These are phyloP conservation scores for Ceratocystis eucalypticola DNA, from an alignment of 2,329 filamentous ascomycete genomes.

Conservation along the genomic window DNA sequence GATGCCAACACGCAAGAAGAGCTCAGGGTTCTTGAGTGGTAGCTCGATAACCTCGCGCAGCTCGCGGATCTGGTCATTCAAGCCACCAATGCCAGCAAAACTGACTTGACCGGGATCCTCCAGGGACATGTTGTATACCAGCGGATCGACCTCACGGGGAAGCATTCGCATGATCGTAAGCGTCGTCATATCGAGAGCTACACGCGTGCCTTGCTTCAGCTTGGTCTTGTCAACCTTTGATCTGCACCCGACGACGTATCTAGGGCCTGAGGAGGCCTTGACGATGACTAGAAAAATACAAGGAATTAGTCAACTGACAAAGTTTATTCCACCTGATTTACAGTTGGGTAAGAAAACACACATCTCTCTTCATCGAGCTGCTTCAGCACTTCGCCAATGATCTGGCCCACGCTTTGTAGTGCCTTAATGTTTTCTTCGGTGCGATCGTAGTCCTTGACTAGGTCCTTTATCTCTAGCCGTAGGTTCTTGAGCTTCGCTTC, in stretches of 20 bases:
- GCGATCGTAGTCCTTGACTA: constrained; percentile 89
- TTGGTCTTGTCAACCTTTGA: constrained; percentile 97
- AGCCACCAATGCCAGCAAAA: constrained; percentile 90
- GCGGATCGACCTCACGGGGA: constrained; percentile 89
- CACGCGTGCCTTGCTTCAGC: constrained; percentile 94
- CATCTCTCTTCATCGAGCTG: constrained; percentile 98
- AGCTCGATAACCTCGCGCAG: constrained; percentile 94
- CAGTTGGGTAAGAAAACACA: constrained; percentile 29
- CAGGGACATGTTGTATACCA: constrained; percentile 99
- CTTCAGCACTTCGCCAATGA: constrained; percentile 97
- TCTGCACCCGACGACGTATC: constrained; percentile 95
- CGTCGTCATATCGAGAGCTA: constrained; percentile 97
- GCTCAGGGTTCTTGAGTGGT: constrained; percentile 94
- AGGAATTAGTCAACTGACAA: constrained; percentile 20
- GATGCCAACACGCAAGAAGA: constrained; percentile 93
- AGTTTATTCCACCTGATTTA: neutral
- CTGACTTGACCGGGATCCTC: constrained; percentile 96
- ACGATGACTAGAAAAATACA: constrained; percentile 60
- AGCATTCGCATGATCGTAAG: constrained; percentile 99
- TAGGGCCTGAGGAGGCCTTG: constrained; percentile 90
- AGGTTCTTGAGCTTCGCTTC: constrained; percentile 93
- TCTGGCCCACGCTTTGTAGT: constrained; percentile 95
- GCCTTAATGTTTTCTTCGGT: constrained; percentile 99
- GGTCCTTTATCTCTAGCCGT: constrained; percentile 86
- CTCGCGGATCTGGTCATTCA: constrained; percentile 98